Evolutionary conservation across 257 asterid genomes (phyloP), one percentile per base, ranked within the genome.

Genomic region (Buddleja alternifolia): DNA sequence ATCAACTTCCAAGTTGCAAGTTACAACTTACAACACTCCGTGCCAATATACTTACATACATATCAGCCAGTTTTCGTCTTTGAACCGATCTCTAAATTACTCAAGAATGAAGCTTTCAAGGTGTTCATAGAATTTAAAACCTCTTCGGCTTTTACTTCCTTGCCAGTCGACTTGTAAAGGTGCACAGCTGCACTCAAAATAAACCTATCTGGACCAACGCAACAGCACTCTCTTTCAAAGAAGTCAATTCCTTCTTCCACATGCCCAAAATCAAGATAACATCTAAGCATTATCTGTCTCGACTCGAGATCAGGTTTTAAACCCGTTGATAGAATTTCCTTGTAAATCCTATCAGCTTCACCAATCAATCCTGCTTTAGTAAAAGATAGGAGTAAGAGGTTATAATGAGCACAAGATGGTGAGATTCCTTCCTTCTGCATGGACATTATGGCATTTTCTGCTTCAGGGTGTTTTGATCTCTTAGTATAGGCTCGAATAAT

Each of bases 341-440:
- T 29, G 80, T 87, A 86, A 44, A 87, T 57, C 80, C 95, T 82
- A 65, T 74, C 81, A 8, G 90, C 95, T 70, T 89, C 96, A 51
- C 36, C 75, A 72, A 76, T 75, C 71, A 72, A 68, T 62, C 98
- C 95, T 40, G 69, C 77, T 77, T 77, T 85, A 8, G 90, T 60
- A 51, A 63, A 82, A 75, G 82, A 88, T 36, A 76, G 63, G 67
- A 93, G 79, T 53, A 93, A 52, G 71, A 72, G 78, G 65, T 85
- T 81, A 70, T 76, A 86, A 79, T 90, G 98, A 58, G 74, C 90
- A 77, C 89, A 85, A 14, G 86, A 74, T 10, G 80, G 76, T 21
- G 85, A n/a, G 37, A 88, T 63, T 48, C 93, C 97, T 77, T 80
- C 86, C 63, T 81, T 69, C 66, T 80, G 93, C 98, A 93, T 93